phyloP scores from a whole-genome alignment of 1,284 basidiomycete species.

The Moesziomyces sp. region DNA sequence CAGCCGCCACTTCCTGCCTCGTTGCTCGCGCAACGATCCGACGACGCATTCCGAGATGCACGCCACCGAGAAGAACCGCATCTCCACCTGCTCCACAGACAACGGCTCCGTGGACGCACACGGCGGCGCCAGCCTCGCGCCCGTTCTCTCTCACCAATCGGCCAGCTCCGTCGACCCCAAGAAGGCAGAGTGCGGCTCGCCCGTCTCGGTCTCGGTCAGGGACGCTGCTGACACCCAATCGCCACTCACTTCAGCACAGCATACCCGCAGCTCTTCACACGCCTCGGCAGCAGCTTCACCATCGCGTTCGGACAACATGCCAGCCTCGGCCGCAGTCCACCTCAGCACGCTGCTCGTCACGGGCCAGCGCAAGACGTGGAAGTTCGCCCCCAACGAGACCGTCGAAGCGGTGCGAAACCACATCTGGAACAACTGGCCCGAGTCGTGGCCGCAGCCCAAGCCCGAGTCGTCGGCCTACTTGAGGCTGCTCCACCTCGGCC shows the following conservation, averaged over 20 bases:
- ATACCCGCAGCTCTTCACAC: neutral
- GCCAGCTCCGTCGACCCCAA: constrained; percentile 12
- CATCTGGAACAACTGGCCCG: constrained; percentile 37
- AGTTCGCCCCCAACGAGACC: constrained; percentile 20
- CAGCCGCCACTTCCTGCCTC: neutral
- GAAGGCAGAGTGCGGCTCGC: constrained; percentile 6
- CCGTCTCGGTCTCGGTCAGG: constrained; percentile 8
- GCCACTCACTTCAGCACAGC: neutral
- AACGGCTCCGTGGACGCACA: constrained; percentile 23
- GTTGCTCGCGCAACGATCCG: neutral
- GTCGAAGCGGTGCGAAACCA: constrained; percentile 22
- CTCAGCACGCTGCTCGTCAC: constrained; percentile 40
- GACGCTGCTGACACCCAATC: constrained; percentile 8
- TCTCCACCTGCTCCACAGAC: constrained; percentile 38
- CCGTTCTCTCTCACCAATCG: constrained; percentile 21
- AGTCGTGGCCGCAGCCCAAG: constrained; percentile 35
- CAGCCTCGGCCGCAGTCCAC: constrained; percentile 16
- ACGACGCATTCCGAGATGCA: constrained; percentile 12
- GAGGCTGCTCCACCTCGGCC: constrained; percentile 39
- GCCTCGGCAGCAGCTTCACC: constrained; percentile 2
- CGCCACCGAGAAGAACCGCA: constrained; percentile 22
- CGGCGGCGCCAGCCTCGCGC: constrained; percentile 18
- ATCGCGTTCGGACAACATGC: constrained; percentile 1
- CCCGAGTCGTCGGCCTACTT: constrained; percentile 32
- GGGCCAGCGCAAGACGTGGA: constrained; percentile 34